Base-by-base conservation (phyloP, 2,329 filamentous ascomycete species). In the Colletotrichum spaethianum region DNA sequence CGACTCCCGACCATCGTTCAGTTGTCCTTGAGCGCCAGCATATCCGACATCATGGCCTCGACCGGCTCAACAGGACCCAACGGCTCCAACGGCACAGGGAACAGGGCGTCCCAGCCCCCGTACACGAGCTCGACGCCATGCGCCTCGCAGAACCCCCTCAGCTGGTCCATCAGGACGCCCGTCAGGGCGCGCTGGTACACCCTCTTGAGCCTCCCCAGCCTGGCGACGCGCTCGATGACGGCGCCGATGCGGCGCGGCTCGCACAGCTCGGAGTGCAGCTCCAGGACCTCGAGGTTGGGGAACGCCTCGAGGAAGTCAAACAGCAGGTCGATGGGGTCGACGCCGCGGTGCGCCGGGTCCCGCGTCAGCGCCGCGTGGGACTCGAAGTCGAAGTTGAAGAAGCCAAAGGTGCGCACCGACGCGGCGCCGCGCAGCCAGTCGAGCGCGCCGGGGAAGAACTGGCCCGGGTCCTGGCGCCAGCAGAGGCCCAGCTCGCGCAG, bases 301-400 rank as follows among this genome's bases (percentile, higher is more conserved):
- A 77, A 75, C 1, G 70, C 70, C 28, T 72, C 59, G n/a, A 76
- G 40, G 57, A 76, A 76, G 0, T 46, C 42, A 33, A 74, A 65
- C 2, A 76, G 62, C 36, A 70, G 63, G 5, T 67, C 61, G 40
- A 33, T 33, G 8, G 69, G 44, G 53, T 73, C 63, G 52, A 44
- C 46, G 50, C 52, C 63, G 48, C 52, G 68, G 48, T 66, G 67
- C 7, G 67, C 67, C 28, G 70, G 61, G 44, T 70, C 67, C 6
- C 70, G 55, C 46, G 63, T 63, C 46, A 72, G 70, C 18, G 67
- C 67, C 62, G 67, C 66, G 67, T 70, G 70, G 61, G 71, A 61
- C 56, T 74, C 75, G 72, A 84, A 83, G 40, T 77, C 75, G 59
- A 84, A 83, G 38, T 79, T 70, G 50, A 78, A 81, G 36, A 84